These are phyloP conservation scores for Cucumis cinereus DNA, from an alignment of 306 rosid species.

Conservation along the genomic window DNA sequence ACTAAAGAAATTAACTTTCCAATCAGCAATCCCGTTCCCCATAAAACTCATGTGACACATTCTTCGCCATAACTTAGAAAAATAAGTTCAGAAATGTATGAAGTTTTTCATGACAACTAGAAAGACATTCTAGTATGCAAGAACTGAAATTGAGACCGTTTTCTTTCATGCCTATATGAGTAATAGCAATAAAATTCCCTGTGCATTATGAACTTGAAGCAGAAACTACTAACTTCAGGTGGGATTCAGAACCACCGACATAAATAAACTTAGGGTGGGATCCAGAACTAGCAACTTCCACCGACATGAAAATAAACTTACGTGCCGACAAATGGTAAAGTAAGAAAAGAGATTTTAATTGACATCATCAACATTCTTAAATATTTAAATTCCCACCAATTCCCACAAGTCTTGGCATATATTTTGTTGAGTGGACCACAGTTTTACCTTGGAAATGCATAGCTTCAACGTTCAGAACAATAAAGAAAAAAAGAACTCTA, in stretches of 20 bases:
- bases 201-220: not conserved
- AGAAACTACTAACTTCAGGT: not conserved
- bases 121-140: not conserved
- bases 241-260: not conserved
- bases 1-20: constrained; percentile 1
- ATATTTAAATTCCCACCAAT: not conserved
- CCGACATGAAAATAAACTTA: not conserved
- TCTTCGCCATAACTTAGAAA: not conserved
- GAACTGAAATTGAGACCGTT: not conserved
- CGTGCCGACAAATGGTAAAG: not conserved
- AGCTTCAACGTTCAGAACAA: not conserved
- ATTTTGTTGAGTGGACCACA: not conserved
- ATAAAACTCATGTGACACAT: not conserved
- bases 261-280: not conserved
- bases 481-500: not conserved
- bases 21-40: not conserved
- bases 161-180: not conserved
- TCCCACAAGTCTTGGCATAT: not conserved
- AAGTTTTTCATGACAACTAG: not conserved
- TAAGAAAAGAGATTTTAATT: not conserved
- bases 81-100: not conserved
- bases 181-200: not conserved
- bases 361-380: not conserved
- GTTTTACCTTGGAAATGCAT: not conserved
- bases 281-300: not conserved